phyloP scores from a whole-genome alignment of 441 rosid genomes.

The Adansonia gregorii region DNA sequence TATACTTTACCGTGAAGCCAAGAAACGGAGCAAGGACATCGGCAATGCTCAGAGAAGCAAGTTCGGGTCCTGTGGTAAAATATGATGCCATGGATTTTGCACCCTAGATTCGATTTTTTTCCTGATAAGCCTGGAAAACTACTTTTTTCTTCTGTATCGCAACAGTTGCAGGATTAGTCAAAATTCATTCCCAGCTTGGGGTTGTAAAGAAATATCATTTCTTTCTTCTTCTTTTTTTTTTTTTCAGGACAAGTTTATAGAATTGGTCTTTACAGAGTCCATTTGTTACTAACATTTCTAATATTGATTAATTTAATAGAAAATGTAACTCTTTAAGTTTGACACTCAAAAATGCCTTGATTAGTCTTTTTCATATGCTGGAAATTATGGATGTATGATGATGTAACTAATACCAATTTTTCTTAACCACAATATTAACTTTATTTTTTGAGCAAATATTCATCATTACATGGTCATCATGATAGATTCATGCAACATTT shows the following conservation, averaged over 20 bases:
- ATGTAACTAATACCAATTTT: not conserved
- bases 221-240: constrained; percentile 34
- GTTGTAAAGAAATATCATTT: constrained; percentile 37
- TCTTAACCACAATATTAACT: not conserved
- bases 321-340: not conserved
- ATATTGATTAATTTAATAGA: constrained; percentile 54
- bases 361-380: not conserved
- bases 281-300: constrained; percentile 40
- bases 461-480: not conserved
- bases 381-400: not conserved
- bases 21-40: constrained; percentile 54
- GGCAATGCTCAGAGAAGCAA: constrained; percentile 23
- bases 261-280: constrained; percentile 31
- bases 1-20: constrained; percentile 72
- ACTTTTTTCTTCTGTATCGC: constrained; percentile 49
- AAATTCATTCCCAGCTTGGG: constrained; percentile 35
- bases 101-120: constrained; percentile 30
- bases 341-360: not conserved
- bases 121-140: constrained; percentile 34
- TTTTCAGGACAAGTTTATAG: constrained; percentile 45
- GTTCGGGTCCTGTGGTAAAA: constrained; percentile 20
- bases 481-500: not conserved
- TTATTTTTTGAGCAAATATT: not conserved
- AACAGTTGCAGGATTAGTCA: constrained; percentile 43
- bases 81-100: constrained; percentile 38